Conservation (phyloP, 257 asterid genomes). For the Rubia yunnanensis region DNA sequence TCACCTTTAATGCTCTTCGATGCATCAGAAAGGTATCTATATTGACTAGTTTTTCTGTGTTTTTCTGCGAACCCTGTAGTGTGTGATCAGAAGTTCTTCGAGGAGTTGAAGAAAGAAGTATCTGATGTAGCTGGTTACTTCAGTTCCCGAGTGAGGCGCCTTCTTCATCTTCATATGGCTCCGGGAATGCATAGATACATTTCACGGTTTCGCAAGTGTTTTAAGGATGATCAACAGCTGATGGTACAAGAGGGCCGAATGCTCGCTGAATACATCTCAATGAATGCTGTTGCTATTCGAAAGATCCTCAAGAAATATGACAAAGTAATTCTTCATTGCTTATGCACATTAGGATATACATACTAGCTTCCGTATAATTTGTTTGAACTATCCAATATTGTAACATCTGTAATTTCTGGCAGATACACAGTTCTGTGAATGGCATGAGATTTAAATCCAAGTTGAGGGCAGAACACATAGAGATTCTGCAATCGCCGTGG, state of each 20-base stretch:
- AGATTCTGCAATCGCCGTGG: conserved; percentile 80
- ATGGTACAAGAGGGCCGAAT: conserved; percentile 55
- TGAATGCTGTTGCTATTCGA: conserved; percentile 81
- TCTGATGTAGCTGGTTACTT: conserved; percentile 73
- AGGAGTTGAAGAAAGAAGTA: conserved; percentile 75
- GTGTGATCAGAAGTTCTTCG: conserved; percentile 75
- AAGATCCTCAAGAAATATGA: conserved; percentile 92
- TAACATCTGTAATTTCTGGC: conserved; percentile 10
- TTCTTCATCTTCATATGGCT: conserved; percentile 57
- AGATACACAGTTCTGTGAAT: conserved; percentile 67
- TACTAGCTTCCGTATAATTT: not conserved
- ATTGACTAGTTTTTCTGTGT: not conserved
- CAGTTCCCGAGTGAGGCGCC: conserved; percentile 66
- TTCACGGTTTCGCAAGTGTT: conserved; percentile 39
- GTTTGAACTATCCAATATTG: not conserved
- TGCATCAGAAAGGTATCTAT: not conserved
- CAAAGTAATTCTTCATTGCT: conserved; percentile 36
- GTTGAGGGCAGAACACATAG: conserved; percentile 50
- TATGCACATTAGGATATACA: not conserved
- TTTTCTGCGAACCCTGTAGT: conserved; percentile 30
- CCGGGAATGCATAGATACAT: conserved; percentile 45
- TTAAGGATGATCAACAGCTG: conserved; percentile 42
- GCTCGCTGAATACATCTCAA: conserved; percentile 57
- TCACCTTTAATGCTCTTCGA: not conserved
- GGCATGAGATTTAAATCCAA: conserved; percentile 76